phyloP scores from a whole-genome alignment of 2,329 filamentous ascomycete species.

The Cryphonectria naterciae region DNA sequence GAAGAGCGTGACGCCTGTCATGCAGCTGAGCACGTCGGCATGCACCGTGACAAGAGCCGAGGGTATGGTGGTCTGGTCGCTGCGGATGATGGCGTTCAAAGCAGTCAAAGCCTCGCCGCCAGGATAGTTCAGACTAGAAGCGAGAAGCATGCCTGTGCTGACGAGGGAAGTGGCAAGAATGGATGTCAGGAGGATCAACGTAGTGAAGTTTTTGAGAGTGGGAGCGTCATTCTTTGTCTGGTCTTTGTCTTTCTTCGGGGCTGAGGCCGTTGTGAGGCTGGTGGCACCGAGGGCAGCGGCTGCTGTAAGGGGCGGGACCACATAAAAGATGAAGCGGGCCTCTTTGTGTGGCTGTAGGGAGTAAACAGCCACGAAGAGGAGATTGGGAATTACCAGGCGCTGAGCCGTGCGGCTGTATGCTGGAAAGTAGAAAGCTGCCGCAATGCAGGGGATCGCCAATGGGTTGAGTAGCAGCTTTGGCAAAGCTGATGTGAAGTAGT shows the following conservation, averaged over 20 bases:
- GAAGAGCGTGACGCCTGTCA: conserved; percentile 73
- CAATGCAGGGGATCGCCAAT: conserved; percentile 60
- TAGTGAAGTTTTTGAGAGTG: conserved; percentile 51
- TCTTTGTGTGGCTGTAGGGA: conserved; percentile 94
- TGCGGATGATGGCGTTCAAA: conserved; percentile 48
- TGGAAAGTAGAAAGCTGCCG: conserved; percentile 54
- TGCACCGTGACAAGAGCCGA: conserved; percentile 53
- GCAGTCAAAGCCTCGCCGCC: conserved; percentile 76
- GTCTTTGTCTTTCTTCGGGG: conserved; percentile 18
- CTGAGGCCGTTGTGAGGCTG: conserved; percentile 59
- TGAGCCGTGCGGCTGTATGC: conserved; percentile 48
- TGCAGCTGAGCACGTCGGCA: conserved; percentile 69
- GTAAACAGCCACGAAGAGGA: conserved; percentile 78
- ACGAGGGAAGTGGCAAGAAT: conserved; percentile 65
- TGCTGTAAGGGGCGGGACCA: conserved; percentile 78
- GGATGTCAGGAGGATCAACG: conserved; percentile 58
- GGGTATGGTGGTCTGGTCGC: conserved; percentile 36
- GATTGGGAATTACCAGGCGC: conserved; percentile 64
- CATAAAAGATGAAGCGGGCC: conserved; percentile 91
- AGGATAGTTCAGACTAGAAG: conserved; percentile 92
- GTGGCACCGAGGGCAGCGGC: conserved; percentile 74
- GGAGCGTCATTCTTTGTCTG: conserved; percentile 50
- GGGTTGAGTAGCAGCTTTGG: conserved; percentile 87
- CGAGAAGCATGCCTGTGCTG: conserved; percentile 69
- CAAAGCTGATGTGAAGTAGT: conserved; percentile 81